These are phyloP conservation scores for Platanthera zijinensis DNA, from an alignment of 106 monocot genomes.

Conservation along the genomic window DNA sequence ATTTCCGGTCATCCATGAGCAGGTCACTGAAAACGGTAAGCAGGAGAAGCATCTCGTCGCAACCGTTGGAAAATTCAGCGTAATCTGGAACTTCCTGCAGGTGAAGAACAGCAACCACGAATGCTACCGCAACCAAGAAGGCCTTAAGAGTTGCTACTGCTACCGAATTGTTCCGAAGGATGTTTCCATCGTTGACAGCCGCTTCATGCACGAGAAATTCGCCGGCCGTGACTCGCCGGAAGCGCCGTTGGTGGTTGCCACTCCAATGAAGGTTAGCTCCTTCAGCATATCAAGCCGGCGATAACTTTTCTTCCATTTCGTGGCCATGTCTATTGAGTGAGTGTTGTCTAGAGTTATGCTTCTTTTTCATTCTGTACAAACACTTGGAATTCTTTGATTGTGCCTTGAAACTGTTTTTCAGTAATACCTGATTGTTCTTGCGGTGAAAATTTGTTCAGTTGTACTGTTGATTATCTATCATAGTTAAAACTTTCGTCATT, in stretches of 20 bases:
- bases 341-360: background rate
- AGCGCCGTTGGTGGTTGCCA: slow-evolving; percentile 85
- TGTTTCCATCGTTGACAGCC: slow-evolving; percentile 84
- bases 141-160: slow-evolving; percentile 94
- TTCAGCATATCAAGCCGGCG: slow-evolving; percentile 56
- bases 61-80: slow-evolving; percentile 87
- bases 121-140: slow-evolving; percentile 76
- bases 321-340: background rate
- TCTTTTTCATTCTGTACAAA: background rate
- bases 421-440: background rate
- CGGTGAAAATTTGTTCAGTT: background rate
- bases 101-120: slow-evolving; percentile 82
- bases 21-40: slow-evolving; percentile 92
- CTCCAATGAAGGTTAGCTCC: slow-evolving; percentile 89
- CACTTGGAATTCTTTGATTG: background rate
- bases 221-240: slow-evolving; percentile 63
- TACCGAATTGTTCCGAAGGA: slow-evolving; percentile 84
- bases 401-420: background rate
- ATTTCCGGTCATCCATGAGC: background rate
- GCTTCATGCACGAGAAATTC: slow-evolving; percentile 95
- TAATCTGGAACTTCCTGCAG: slow-evolving; percentile 88
- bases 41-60: slow-evolving; percentile 89
- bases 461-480: background rate
- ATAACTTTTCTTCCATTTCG: background rate
- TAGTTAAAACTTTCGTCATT: background rate